Conservation (phyloP, 2,329 filamentous ascomycete genomes). For the Fusarium sp. region DNA sequence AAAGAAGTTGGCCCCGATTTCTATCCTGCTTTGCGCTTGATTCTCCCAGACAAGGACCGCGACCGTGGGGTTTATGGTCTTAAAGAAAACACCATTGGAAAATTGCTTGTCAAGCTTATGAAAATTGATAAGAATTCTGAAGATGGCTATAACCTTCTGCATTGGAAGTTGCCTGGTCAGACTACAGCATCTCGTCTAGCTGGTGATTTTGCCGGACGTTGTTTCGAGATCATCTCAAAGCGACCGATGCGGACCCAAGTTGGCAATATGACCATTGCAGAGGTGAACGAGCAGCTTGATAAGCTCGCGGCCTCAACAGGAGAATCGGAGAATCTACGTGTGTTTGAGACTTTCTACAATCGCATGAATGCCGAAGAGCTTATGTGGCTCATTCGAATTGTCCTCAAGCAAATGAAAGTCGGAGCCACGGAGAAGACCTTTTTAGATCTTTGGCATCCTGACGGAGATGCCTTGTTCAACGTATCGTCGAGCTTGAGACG, state of each 20-base stretch:
- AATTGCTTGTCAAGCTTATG: slow-evolving; percentile 89
- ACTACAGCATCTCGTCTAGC: slow-evolving; percentile 73
- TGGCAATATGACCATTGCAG: slow-evolving; percentile 85
- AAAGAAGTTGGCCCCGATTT: slow-evolving; percentile 91
- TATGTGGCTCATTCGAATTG: slow-evolving; percentile 93
- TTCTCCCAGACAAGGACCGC: slow-evolving; percentile 91
- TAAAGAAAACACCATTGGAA: slow-evolving; percentile 92
- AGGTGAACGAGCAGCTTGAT: slow-evolving; percentile 90
- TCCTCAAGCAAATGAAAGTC: slow-evolving; percentile 81
- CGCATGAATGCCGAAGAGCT: slow-evolving; percentile 94
- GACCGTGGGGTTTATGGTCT: slow-evolving; percentile 93
- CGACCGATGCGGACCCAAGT: slow-evolving; percentile 79
- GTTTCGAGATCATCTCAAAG: slow-evolving; percentile 87
- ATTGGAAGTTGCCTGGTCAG: slow-evolving; percentile 91
- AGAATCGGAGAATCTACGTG: slow-evolving; percentile 85
- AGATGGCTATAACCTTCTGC: slow-evolving; percentile 84
- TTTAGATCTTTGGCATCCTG: slow-evolving; percentile 83
- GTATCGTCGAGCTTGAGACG: slow-evolving; percentile 90
- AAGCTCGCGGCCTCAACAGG: slow-evolving; percentile 78
- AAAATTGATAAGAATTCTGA: slow-evolving; percentile 92
- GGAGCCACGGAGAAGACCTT: slow-evolving; percentile 90
- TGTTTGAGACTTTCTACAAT: slow-evolving; percentile 86
- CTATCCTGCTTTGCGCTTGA: slow-evolving; percentile 91
- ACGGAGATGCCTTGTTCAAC: slow-evolving; percentile 83
- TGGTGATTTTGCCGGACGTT: slow-evolving; percentile 92